Evolutionary conservation across 768 basidiomycete species (phyloP), one percentile per base, ranked within the genome.

Genomic region (Rhizopogon vulgaris): DNA sequence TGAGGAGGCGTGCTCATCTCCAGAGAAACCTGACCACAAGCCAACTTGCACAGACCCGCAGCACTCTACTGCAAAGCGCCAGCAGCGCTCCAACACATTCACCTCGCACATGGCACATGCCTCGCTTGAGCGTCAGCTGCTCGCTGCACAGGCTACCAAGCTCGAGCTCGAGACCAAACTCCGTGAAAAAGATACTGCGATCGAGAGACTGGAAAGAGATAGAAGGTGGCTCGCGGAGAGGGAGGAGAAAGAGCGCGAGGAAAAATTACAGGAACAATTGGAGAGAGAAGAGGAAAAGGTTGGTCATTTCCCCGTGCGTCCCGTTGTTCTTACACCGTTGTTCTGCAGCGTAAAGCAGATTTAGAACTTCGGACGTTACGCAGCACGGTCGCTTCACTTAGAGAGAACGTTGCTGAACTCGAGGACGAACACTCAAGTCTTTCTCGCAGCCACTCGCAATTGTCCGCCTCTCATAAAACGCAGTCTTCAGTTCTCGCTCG

Each of bases 201-300:
- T 90, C 25, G 85, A 87, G 39, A 70, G 80, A 40, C 72, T 92
- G 9, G 85, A 90, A 59, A 71, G 78, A 15, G 89, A 91, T 60
- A 70, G 87, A 36, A 70, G 85, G 15, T 88, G 75, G 72, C 74
- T 89, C 46, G 71, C 83, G 0, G 85, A 89, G 55, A 67, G 83
- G 3, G 88, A 90, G 63, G 71, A 76, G 45, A 79, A 83, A 36
- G 86, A 89, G 54, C 71, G 79, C 22, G 80, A 83, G 52, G 85
- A 84, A 65, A 85, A 80, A 65, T 83, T 87, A 52, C 64, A 64
- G 9, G 80, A 87, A 50, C 71, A 77, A 14, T 64, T 61, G 3
- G 75, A 75, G 36, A 68, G 71, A 48, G 74, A 76, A 4, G 75
- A 78, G 52, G 82, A 84, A 55, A 86, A 83, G 76, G 89, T 87